These are phyloP conservation scores for Ormosia emarginata DNA, from an alignment of 306 rosid species.

Conservation along the genomic window DNA sequence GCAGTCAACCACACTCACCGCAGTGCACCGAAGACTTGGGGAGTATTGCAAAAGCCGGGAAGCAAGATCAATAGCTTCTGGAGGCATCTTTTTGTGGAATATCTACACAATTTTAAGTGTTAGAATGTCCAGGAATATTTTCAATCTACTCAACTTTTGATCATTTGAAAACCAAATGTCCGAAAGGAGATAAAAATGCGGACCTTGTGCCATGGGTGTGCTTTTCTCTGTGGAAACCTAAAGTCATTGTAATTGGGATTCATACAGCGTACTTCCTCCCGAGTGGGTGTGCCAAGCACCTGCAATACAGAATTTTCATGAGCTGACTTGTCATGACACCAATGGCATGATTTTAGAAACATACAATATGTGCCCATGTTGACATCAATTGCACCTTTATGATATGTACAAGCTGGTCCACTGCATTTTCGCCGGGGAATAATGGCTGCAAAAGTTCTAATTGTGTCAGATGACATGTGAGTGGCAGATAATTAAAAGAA, in stretches of 20 bases:
- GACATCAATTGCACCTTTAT: slow-evolving; percentile 59
- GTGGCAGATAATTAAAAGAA: neutral
- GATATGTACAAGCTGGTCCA: slow-evolving; percentile 96
- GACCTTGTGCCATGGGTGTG: slow-evolving; percentile 99
- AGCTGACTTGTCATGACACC: neutral
- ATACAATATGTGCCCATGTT: neutral
- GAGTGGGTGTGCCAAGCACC: slow-evolving; percentile 98
- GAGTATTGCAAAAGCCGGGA: slow-evolving; percentile 91
- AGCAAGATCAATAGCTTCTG: slow-evolving; percentile 95
- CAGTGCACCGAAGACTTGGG: slow-evolving; percentile 93
- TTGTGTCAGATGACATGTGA: neutral
- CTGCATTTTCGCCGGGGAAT: slow-evolving; percentile 96
- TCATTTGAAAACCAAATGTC: neutral
- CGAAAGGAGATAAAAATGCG: slow-evolving; percentile 18
- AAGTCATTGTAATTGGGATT: slow-evolving; percentile 93
- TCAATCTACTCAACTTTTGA: neutral
- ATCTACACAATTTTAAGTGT: slow-evolving; percentile 43
- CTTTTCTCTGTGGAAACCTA: slow-evolving; percentile 90
- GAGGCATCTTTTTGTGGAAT: slow-evolving; percentile 95
- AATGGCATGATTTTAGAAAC: slow-evolving; percentile 2
- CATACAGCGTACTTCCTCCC: slow-evolving; percentile 99
- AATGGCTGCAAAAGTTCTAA: slow-evolving; percentile 60
- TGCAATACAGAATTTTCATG: slow-evolving; percentile 26
- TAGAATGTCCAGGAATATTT: slow-evolving; percentile 9
- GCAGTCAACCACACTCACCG: slow-evolving; percentile 52